A percentile compares a stretch with the other conserved stretches of the same genome.
These are phyloP conservation scores for Gloeostereum incarnatum DNA, from an alignment of 768 basidiomycete genomes.

Conservation along the genomic window DNA sequence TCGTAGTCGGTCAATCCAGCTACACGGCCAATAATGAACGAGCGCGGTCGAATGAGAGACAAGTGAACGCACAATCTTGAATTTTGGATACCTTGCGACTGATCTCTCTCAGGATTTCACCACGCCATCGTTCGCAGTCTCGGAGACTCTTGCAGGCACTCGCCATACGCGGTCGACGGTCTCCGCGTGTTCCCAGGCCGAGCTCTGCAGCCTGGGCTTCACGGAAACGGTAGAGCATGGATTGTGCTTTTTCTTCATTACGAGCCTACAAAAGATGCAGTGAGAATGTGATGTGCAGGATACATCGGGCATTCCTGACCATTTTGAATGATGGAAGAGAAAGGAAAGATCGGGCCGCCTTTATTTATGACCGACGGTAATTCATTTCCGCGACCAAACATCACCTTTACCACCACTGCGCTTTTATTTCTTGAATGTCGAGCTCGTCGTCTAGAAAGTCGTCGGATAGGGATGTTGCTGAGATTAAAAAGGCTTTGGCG, in stretches of 20 bases:
- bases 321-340: neutral
- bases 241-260: constrained; percentile 98
- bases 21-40: constrained; percentile 19
- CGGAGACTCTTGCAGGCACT: constrained; percentile 84
- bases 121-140: constrained; percentile 94
- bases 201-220: constrained; percentile 96
- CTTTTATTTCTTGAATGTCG: too few relatives aligned
- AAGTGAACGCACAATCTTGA: constrained; percentile 66
- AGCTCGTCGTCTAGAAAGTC: too few relatives aligned
- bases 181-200: constrained; percentile 76
- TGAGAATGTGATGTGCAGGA: neutral
- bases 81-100: constrained; percentile 97
- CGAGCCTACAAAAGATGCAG: constrained; percentile 55
- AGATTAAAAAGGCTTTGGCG: constrained; percentile 36
- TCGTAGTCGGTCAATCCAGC: constrained; percentile 94
- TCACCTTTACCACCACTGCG: too few relatives aligned
- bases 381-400: too few relatives aligned
- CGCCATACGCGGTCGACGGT: constrained; percentile 89
- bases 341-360: too few relatives aligned
- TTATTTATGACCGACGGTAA: too few relatives aligned
- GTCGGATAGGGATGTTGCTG: constrained; percentile 45
- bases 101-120: constrained; percentile 91
- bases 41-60: neutral
- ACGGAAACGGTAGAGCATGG: constrained; percentile 91
- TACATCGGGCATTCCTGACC: neutral